Evolutionary conservation across 257 asterid genomes (phyloP).

Genomic region (Solanum tarapatanum): DNA sequence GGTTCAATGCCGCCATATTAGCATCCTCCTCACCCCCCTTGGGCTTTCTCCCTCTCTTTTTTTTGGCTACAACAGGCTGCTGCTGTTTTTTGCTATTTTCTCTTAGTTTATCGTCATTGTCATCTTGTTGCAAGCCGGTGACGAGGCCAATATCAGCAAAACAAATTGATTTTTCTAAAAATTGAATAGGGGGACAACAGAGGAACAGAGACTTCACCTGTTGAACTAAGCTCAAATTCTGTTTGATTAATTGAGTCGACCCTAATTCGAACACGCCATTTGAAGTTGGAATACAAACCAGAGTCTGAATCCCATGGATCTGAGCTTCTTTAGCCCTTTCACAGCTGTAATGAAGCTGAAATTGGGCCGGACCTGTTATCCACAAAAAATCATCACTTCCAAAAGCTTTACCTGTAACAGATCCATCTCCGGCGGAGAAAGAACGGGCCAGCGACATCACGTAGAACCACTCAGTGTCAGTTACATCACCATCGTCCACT

Average conservation of each 20-base stretch:
- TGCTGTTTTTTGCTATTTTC: neutral
- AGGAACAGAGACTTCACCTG: constrained; percentile 36
- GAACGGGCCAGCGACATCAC: constrained; percentile 65
- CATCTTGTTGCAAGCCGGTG: neutral
- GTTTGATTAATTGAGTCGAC: constrained; percentile 32
- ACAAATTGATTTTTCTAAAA: neutral
- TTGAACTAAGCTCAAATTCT: constrained; percentile 44
- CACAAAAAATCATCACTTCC: constrained; percentile 45
- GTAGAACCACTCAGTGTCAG: constrained; percentile 83
- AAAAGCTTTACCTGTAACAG: constrained; percentile 46
- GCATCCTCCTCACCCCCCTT: neutral
- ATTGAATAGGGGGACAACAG: neutral
- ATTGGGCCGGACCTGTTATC: constrained; percentile 50
- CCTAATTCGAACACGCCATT: constrained; percentile 63
- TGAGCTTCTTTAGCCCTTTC: constrained; percentile 64
- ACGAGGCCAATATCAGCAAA: constrained; percentile 11
- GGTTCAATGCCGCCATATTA: constrained; percentile 22
- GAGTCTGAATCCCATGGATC: constrained; percentile 55
- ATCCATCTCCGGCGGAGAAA: constrained; percentile 35
- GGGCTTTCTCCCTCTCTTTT: constrained; percentile 54
- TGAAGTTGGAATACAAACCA: constrained; percentile 53
- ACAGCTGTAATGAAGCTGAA: constrained; percentile 45
- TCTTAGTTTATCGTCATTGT: neutral
- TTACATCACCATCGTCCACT: constrained; percentile 23
- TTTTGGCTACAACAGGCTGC: constrained; percentile 13